A percentile compares a stretch with the other conserved stretches of the same genome.
Evolutionary conservation across 768 basidiomycete species (phyloP).

Genomic region (Mycena kentingensis): DNA sequence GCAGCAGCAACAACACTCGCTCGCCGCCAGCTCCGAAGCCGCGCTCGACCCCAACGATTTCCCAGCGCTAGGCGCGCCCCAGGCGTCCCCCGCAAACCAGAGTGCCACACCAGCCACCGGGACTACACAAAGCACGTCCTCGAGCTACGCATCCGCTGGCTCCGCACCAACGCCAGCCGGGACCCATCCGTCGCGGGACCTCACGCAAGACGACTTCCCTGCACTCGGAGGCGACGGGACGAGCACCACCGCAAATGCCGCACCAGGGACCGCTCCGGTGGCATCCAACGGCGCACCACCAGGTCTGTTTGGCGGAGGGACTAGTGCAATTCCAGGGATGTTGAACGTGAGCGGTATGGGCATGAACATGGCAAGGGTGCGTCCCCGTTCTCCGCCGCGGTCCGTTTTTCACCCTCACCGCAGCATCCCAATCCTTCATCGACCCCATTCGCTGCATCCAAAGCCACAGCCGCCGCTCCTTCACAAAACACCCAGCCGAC

Average conservation of each 20-base stretch:
- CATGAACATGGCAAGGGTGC: slow-evolving; percentile 60
- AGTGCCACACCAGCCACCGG: slow-evolving; percentile 41
- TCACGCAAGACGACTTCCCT: slow-evolving; percentile 89
- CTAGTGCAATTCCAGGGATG: slow-evolving; percentile 64
- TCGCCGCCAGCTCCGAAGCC: slow-evolving; percentile 66
- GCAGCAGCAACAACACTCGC: slow-evolving; percentile 58
- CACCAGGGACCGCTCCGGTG: slow-evolving; percentile 20
- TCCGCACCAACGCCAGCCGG: slow-evolving; percentile 69
- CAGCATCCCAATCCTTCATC: slow-evolving; percentile 27
- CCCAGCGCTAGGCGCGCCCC: slow-evolving; percentile 77
- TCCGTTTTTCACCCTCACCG: not conserved
- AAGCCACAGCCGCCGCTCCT: slow-evolving; percentile 24
- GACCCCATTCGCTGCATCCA: slow-evolving; percentile 28
- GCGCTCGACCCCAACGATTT: slow-evolving; percentile 86
- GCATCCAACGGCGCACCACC: slow-evolving; percentile 64
- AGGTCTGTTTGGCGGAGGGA: slow-evolving; percentile 67
- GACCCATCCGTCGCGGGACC: slow-evolving; percentile 57
- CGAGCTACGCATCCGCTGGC: slow-evolving; percentile 52
- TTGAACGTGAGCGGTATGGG: slow-evolving; percentile 55
- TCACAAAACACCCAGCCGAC: slow-evolving; percentile 29
- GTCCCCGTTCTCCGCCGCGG: slow-evolving; percentile 30
- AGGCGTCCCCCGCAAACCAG: slow-evolving; percentile 43
- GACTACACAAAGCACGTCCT: slow-evolving; percentile 30
- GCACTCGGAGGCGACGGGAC: slow-evolving; percentile 61
- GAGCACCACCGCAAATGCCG: slow-evolving; percentile 44